Conservation (phyloP, 139 green algal species). For the Coccomyxa sp. region DNA sequence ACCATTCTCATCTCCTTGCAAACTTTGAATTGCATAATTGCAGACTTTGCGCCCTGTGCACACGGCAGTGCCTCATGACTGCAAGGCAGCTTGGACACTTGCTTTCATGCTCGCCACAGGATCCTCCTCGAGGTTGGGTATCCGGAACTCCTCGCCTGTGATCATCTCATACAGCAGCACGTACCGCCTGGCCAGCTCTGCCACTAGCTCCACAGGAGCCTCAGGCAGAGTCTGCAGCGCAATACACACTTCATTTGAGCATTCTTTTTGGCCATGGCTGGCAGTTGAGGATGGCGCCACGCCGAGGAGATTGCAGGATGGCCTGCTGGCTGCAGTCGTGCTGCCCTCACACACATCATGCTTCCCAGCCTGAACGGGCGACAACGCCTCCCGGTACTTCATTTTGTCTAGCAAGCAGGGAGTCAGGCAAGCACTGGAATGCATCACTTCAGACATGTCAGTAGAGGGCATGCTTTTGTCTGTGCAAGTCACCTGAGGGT, state of each 20-base stretch:
- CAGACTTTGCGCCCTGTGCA: too few relatives aligned
- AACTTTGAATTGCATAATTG: too few relatives aligned
- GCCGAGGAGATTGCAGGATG: background rate
- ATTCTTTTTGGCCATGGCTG: background rate
- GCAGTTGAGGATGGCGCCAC: background rate
- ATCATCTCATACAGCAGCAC: slow-evolving; percentile 94
- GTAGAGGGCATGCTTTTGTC: too few relatives aligned
- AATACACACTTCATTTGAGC: background rate
- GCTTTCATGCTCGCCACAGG: background rate
- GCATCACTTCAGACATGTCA: too few relatives aligned
- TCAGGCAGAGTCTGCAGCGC: slow-evolving; percentile 82
- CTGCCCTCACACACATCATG: background rate
- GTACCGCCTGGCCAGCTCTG: slow-evolving; percentile 87
- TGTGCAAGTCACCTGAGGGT: too few relatives aligned
- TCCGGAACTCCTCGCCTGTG: slow-evolving; percentile 79
- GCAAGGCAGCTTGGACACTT: background rate
- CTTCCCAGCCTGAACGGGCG: background rate
- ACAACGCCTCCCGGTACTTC: background rate
- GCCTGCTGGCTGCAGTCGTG: background rate
- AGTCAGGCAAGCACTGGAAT: too few relatives aligned
- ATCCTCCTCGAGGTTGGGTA: slow-evolving; percentile 3
- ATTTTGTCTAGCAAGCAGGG: background rate
- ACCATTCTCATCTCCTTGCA: too few relatives aligned
- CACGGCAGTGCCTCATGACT: too few relatives aligned
- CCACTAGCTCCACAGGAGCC: slow-evolving; percentile 81